Conservation (phyloP, 345 rosid species). For the Fremontodendron californicum region DNA sequence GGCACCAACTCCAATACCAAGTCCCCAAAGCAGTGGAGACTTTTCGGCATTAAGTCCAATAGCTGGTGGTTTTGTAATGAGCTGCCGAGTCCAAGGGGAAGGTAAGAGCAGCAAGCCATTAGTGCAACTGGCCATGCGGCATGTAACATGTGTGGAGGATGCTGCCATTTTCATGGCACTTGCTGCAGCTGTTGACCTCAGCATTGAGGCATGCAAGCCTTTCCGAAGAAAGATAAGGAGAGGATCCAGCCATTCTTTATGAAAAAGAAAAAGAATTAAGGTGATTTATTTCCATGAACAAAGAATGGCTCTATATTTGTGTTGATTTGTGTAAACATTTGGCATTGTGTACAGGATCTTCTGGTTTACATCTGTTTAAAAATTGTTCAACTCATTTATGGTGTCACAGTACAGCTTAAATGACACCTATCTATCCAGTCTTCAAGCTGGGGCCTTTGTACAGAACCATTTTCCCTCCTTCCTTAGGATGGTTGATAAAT, state of each 20-base stretch:
- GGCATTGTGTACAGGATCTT: slow-evolving; percentile 32
- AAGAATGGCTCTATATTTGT: slow-evolving; percentile 16
- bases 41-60: slow-evolving; percentile 57
- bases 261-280: slow-evolving; percentile 19
- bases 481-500: background rate
- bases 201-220: slow-evolving; percentile 89
- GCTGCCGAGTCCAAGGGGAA: slow-evolving; percentile 90
- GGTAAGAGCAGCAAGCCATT: slow-evolving; percentile 79
- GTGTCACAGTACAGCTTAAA: slow-evolving; percentile 3
- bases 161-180: slow-evolving; percentile 97
- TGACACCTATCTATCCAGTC: background rate
- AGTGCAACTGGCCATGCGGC: slow-evolving; percentile 83
- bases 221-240: slow-evolving; percentile 63
- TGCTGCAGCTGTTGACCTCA: slow-evolving; percentile 90
- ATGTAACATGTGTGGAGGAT: slow-evolving; percentile 91
- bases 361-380: slow-evolving; percentile 21
- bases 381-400: slow-evolving; percentile 7
- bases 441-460: background rate
- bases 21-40: slow-evolving; percentile 94
- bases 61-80: slow-evolving; percentile 81
- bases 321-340: slow-evolving; percentile 24
- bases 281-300: slow-evolving; percentile 23
- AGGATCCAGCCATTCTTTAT: slow-evolving; percentile 61
- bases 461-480: background rate
- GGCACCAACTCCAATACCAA: slow-evolving; percentile 67